Evolutionary conservation across 73 alveolate genomes (phyloP).

Genomic region (Paramecium biaurelia): DNA sequence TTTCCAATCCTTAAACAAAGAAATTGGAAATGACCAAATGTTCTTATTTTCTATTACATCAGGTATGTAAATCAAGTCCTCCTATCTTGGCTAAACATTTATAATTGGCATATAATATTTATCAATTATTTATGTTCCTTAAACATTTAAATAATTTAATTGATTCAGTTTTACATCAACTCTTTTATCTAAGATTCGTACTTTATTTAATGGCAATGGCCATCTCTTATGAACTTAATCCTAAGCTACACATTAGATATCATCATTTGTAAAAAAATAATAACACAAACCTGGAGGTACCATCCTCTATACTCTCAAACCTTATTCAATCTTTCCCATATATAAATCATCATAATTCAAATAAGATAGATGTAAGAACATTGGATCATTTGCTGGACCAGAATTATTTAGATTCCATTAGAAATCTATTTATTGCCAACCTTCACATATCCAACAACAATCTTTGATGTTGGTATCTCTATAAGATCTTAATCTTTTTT

Average conservation of each 20-base stretch:
- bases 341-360: constrained; percentile 10
- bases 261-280: constrained; percentile 49
- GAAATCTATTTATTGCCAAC: constrained; percentile 46
- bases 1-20: constrained; percentile 66
- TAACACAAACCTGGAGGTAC: constrained; percentile 34
- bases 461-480: constrained; percentile 18
- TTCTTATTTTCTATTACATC: constrained; percentile 7
- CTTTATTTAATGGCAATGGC: neutral
- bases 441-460: constrained; percentile 65
- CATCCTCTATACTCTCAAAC: constrained; percentile 39
- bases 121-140: neutral
- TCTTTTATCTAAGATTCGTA: neutral
- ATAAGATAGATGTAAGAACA: constrained; percentile 51
- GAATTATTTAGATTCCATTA: constrained; percentile 7
- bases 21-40: constrained; percentile 60
- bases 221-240: constrained; percentile 20
- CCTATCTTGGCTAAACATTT: constrained; percentile 41
- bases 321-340: constrained; percentile 35
- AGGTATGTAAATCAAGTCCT: constrained; percentile 51
- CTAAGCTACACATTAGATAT: neutral
- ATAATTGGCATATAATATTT: constrained; percentile 39
- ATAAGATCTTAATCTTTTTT: constrained; percentile 17
- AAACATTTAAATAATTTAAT: neutral
- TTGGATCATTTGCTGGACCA: constrained; percentile 60
- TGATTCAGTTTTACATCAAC: constrained; percentile 9